Evolutionary conservation across 2,329 filamentous ascomycete species (phyloP).

Genomic region (Colletotrichum graminicola): DNA sequence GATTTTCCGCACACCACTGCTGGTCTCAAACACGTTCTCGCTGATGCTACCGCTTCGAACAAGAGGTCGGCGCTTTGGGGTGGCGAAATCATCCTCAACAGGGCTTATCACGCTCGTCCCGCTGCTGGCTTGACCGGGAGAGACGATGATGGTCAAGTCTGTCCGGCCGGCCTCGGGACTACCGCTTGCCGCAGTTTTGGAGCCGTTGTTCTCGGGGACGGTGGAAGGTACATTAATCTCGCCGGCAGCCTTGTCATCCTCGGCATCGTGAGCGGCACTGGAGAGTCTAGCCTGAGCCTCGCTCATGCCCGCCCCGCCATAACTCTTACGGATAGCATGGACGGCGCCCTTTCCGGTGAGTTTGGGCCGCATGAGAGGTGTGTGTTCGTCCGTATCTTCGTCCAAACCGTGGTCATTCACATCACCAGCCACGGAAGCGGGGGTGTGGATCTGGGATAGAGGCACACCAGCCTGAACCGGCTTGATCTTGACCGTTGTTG

Average conservation of each 20-base stretch:
- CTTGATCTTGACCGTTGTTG: constrained; percentile 77
- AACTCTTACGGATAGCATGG: constrained; percentile 42
- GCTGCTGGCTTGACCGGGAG: constrained; percentile 32
- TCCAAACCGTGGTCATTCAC: constrained; percentile 22
- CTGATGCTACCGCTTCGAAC: constrained; percentile 44
- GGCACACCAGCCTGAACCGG: constrained; percentile 62
- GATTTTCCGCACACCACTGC: constrained; percentile 42
- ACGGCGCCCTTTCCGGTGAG: constrained; percentile 46
- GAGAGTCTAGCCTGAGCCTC: constrained; percentile 40
- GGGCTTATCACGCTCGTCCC: constrained; percentile 30
- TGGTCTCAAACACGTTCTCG: constrained; percentile 43
- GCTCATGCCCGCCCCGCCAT: constrained; percentile 40
- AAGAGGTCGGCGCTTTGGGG: constrained; percentile 36
- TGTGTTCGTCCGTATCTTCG: constrained; percentile 37
- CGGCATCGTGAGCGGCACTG: constrained; percentile 16
- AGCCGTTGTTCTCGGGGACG: constrained; percentile 24
- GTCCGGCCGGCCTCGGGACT: constrained; percentile 27
- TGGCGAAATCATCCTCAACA: constrained; percentile 31
- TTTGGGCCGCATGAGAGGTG: constrained; percentile 41
- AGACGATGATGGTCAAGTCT: constrained; percentile 36
- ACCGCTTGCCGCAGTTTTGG: constrained; percentile 1
- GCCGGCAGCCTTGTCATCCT: neutral
- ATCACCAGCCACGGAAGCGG: constrained; percentile 44
- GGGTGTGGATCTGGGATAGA: constrained; percentile 44
- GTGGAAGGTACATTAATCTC: constrained; percentile 29